phyloP scores from a whole-genome alignment of 2,329 filamentous ascomycete genomes.

The Aspergillus phoenicis region DNA sequence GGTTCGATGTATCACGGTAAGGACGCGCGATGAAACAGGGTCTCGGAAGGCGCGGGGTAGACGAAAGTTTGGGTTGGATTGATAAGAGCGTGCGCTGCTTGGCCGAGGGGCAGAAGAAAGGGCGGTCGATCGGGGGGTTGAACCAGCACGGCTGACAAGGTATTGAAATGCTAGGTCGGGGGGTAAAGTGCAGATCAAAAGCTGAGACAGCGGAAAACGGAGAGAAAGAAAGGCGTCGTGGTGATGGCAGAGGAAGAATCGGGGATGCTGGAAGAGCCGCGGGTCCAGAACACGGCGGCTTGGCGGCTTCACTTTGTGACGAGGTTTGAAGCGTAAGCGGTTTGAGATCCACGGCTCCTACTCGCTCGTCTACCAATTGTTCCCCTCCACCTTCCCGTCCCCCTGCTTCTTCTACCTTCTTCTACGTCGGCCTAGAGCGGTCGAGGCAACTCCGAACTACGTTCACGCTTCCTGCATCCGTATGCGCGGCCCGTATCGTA shows the following conservation, averaged over 20 bases:
- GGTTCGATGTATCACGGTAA: neutral
- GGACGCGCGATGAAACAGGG: constrained; percentile 11
- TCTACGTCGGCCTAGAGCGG: constrained; percentile 1
- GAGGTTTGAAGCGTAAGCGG: neutral
- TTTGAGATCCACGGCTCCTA: constrained; percentile 3
- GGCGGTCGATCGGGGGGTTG: neutral
- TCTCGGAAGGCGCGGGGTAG: constrained; percentile 27
- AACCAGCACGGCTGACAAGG: neutral
- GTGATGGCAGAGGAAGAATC: constrained; percentile 13
- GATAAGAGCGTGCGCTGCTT: constrained; percentile 24
- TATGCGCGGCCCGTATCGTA: neutral
- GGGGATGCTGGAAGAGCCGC: constrained; percentile 25
- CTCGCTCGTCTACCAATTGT: constrained; percentile 1
- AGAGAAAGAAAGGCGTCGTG: neutral
- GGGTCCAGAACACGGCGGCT: constrained; percentile 24
- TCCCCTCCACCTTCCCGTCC: neutral
- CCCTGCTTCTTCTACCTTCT: neutral
- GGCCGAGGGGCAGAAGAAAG: constrained; percentile 8
- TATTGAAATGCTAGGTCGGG: neutral
- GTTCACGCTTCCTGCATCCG: no score
- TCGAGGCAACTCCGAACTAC: neutral
- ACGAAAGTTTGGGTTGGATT: constrained; percentile 14
- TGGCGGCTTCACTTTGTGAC: constrained; percentile 17
- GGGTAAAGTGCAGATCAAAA: neutral
- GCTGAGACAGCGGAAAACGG: neutral